Base-by-base conservation (phyloP, 192 early-diverging fungal species). In the Phlyctochytrium bullatum region DNA sequence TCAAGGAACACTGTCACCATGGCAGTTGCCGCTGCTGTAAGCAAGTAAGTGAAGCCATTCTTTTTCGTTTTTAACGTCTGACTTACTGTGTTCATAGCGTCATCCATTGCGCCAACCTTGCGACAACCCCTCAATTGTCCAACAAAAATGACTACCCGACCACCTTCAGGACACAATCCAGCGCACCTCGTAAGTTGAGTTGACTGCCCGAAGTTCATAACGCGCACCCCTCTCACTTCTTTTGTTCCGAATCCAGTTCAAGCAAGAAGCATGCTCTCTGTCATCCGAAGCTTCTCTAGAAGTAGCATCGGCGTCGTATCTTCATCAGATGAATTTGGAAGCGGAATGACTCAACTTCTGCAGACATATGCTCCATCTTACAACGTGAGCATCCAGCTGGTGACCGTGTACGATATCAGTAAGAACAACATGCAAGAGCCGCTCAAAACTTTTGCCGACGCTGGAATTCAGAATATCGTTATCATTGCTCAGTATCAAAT, bases 91-190 rank as follows among this genome's bases (percentile, higher is more conserved):
- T n/a, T n/a, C n/a, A n/a, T 47, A 57, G 54, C 54, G 25, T 57
- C 12, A 20, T 57, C 20, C 54, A 57, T 25, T 57, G 54, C 54
- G 25, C 6, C 20, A 10, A 10, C 20, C 54, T 24, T 27, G 12
- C 54, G 14, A 57, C 27, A 10, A 27, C 54, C 10, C 10, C 27
- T 10, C 12, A 10, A 6, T 25, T 57, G 10, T 57, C 54, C 4
- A 57, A 57, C 54, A 57, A 57, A 25, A 27, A 27, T 10, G 54
- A 57, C 54, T 57, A 57, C 27, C 54, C 54, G 54, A 20, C 10
- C 54, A 57, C 20, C 27, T 57, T 24, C 54, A 14, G 54, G 27
- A 57, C 54, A 27, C 6, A 14, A 25, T 25, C 54, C 14, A 57
- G 25, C 27, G 16, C 20, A 14, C 12, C 54, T 10, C 54, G 54